Conservation (phyloP, 257 asterid genomes). For the Nemophila menziesii region DNA sequence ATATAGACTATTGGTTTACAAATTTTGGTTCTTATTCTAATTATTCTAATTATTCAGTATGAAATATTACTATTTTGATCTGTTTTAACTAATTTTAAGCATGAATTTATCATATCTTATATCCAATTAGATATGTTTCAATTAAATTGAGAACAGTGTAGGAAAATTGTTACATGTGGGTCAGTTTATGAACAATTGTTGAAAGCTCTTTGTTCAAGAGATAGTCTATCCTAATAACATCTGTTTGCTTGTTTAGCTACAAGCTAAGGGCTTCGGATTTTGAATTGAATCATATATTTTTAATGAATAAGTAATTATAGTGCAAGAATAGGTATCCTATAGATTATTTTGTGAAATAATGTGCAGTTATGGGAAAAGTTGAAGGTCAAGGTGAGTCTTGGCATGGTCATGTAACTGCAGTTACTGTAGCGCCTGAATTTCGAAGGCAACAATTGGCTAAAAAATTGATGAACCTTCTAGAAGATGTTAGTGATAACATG, state of each 20-base stretch:
- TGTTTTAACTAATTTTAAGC: not conserved
- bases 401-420: conserved; percentile 99
- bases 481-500: conserved; percentile 89
- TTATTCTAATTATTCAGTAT: too few relatives aligned
- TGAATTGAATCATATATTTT: too few relatives aligned
- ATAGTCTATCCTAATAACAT: not conserved
- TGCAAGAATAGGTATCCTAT: not conserved
- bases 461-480: conserved; percentile 85
- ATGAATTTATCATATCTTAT: too few relatives aligned
- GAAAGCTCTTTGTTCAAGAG: not conserved
- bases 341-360: not conserved
- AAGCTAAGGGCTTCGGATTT: too few relatives aligned
- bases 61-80: not conserved
- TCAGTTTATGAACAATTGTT: not conserved
- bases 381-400: conserved; percentile 99
- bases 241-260: not conserved
- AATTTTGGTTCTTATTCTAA: not conserved
- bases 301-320: not conserved
- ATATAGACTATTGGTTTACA: not conserved
- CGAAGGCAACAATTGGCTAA: conserved; percentile 92
- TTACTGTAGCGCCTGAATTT: conserved; percentile 83
- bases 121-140: not conserved
- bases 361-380: conserved; percentile 92
- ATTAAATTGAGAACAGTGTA: not conserved
- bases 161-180: not conserved